Conservation (phyloP, 2,329 filamentous ascomycete species). For the Fusarium sp. region DNA sequence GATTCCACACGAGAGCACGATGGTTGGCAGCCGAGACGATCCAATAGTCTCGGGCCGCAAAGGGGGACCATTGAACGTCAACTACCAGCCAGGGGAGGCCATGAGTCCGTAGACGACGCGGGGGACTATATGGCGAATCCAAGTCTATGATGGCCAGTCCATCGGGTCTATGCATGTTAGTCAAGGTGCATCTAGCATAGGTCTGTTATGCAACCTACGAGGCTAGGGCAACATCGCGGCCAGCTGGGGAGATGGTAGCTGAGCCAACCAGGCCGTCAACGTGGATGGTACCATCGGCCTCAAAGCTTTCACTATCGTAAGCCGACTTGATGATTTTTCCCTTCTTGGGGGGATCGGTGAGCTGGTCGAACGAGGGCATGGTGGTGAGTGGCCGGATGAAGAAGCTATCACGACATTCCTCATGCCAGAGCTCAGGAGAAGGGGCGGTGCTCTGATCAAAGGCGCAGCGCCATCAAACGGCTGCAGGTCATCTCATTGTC, state of each 20-base stretch:
- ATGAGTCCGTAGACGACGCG: conserved; percentile 80
- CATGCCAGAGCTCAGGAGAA: conserved; percentile 35
- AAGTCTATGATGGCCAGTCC: conserved; percentile 91
- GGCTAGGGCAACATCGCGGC: conserved; percentile 87
- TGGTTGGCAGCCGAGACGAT: conserved; percentile 94
- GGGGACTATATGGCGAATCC: conserved; percentile 86
- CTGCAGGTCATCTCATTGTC: conserved; percentile 31
- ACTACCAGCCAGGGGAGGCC: conserved; percentile 93
- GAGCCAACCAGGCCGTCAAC: conserved; percentile 85
- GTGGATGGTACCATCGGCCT: conserved; percentile 81
- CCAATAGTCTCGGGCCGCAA: conserved; percentile 89
- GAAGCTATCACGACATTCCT: conserved; percentile 36
- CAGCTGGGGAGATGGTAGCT: conserved; percentile 90
- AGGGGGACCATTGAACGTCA: conserved; percentile 96
- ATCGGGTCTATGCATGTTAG: conserved; percentile 65
- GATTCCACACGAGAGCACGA: conserved; percentile 91
- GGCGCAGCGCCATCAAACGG: conserved; percentile 29
- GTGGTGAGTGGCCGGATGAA: conserved; percentile 41
- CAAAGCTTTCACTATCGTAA: conserved; percentile 87
- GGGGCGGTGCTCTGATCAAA: conserved; percentile 5
- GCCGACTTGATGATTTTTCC: conserved; percentile 70
- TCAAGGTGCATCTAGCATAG: neutral
- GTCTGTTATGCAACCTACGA: conserved; percentile 61
- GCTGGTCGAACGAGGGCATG: conserved; percentile 61
- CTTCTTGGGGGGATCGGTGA: conserved; percentile 59